Percentiles rank a stretch among this genome's conserved stretches.
These are phyloP conservation scores for Athelia psychrophila DNA, from an alignment of 1,284 basidiomycete genomes.

Conservation along the genomic window DNA sequence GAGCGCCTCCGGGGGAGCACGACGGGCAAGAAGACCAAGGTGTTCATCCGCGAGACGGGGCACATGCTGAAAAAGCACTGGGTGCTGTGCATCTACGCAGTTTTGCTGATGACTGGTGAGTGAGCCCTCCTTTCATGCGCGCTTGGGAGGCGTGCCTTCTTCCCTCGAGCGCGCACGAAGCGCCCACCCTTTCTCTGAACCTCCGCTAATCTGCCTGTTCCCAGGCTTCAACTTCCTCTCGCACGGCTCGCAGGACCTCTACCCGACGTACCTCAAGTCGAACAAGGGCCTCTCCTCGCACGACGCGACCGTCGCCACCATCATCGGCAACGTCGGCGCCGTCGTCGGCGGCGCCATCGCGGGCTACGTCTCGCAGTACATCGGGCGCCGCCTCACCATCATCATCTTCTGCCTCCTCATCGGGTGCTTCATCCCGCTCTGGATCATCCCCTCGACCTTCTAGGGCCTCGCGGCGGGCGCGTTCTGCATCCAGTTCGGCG, in stretches of 20 bases:
- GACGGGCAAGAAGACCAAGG: constrained; percentile 55
- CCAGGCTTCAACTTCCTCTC: constrained; percentile 91
- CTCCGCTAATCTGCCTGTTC: not conserved
- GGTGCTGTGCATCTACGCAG: constrained; percentile 85
- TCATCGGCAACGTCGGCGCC: constrained; percentile 81
- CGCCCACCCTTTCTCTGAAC: constrained; percentile 1
- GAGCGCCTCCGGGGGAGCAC: constrained; percentile 39
- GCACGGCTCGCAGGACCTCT: constrained; percentile 84
- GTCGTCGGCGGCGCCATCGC: constrained; percentile 38
- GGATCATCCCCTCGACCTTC: constrained; percentile 79
- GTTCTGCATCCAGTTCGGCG: constrained; percentile 85
- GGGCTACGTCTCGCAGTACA: not conserved
- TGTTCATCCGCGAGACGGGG: constrained; percentile 72
- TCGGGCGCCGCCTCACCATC: not conserved
- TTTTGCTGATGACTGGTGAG: constrained; percentile 75
- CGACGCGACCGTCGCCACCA: constrained; percentile 81
- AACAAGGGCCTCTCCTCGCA: constrained; percentile 59
- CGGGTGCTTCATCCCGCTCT: constrained; percentile 72
- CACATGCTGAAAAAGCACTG: constrained; percentile 85
- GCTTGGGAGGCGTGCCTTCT: too few species aligned
- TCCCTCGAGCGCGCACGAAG: too few species aligned
- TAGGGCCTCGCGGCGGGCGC: constrained; percentile 69
- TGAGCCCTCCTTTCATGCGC: too few species aligned
- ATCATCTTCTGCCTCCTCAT: constrained; percentile 3
- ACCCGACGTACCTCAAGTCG: constrained; percentile 74